These are phyloP conservation scores for Yamadazyma scolyti DNA, from an alignment of 805 yeast genomes.

Conservation along the genomic window DNA sequence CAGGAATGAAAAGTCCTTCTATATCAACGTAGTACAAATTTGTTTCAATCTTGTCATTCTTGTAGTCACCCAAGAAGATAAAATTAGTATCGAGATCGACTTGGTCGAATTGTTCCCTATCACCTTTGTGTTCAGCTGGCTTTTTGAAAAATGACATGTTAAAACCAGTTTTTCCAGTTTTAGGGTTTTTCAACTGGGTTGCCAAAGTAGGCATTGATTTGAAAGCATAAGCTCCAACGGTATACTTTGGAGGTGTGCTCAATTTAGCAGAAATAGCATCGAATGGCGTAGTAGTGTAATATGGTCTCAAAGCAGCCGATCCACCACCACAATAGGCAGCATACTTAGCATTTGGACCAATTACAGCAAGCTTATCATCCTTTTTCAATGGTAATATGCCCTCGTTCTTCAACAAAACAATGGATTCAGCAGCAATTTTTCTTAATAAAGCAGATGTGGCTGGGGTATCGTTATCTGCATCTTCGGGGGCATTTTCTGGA, in stretches of 20 bases:
- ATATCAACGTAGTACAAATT: conserved; percentile 40
- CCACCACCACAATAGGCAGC: conserved; percentile 34
- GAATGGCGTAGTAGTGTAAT: conserved; percentile 25
- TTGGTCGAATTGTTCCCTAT: conserved; percentile 16
- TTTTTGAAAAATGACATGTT: conserved; percentile 19
- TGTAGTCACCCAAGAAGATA: conserved; percentile 19
- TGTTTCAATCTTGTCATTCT: conserved; percentile 13
- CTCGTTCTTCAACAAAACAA: conserved; percentile 29
- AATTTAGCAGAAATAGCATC: conserved; percentile 17
- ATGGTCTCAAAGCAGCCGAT: conserved; percentile 25
- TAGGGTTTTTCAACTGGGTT: conserved; percentile 15
- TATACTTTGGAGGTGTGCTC: conserved; percentile 17
- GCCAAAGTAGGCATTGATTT: conserved; percentile 25
- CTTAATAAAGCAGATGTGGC: conserved; percentile 43
- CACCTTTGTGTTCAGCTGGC: conserved; percentile 12
- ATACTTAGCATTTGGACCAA: conserved; percentile 30
- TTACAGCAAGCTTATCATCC: conserved; percentile 25
- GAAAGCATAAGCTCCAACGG: conserved; percentile 30
- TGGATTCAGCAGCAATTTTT: conserved; percentile 42
- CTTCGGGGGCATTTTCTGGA: conserved; percentile 32
- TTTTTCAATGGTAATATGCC: conserved; percentile 28
- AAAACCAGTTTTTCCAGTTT: conserved; percentile 20
- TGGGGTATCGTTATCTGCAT: conserved; percentile 38
- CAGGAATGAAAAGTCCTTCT: conserved; percentile 42
- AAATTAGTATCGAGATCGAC: conserved; percentile 13